A percentile compares a stretch with the other conserved stretches of the same genome.
Evolutionary conservation across 768 basidiomycete genomes (phyloP).

Genomic region (Lentinula boryana): DNA sequence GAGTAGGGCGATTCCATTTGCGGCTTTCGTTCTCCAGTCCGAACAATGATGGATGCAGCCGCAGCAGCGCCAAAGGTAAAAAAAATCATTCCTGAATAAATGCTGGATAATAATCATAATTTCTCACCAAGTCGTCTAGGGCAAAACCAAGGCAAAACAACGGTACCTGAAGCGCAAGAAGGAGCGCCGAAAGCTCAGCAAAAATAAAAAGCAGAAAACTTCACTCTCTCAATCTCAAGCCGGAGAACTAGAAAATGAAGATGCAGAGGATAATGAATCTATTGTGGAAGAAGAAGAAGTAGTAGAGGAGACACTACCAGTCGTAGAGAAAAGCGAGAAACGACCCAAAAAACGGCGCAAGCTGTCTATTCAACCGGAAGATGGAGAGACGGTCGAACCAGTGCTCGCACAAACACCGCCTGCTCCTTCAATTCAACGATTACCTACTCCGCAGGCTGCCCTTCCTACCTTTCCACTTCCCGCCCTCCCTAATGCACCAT

Average conservation of each 20-base stretch:
- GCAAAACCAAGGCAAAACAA: conserved; percentile 67
- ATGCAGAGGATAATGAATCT: conserved; percentile 17
- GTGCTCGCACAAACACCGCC: conserved; percentile 6
- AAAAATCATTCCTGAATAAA: background rate
- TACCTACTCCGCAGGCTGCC: conserved; percentile 24
- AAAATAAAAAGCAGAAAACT: conserved; percentile 11
- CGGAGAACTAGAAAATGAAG: conserved; percentile 12
- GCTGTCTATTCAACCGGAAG: conserved; percentile 18
- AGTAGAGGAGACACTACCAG: conserved; percentile 15
- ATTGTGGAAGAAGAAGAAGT: conserved; percentile 16
- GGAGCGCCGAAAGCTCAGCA: conserved; percentile 47
- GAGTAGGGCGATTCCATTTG: background rate
- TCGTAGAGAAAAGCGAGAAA: conserved; percentile 18
- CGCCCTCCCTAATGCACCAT: conserved; percentile 59
- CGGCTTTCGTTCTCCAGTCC: too few species aligned
- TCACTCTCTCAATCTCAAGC: conserved; percentile 17
- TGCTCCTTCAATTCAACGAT: conserved; percentile 1
- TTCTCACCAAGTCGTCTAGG: conserved; percentile 18
- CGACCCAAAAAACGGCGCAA: conserved; percentile 42
- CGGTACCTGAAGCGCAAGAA: conserved; percentile 72
- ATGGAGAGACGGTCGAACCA: conserved; percentile 3
- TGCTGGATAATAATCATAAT: background rate
- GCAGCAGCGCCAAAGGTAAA: background rate
- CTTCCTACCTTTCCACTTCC: conserved; percentile 72
- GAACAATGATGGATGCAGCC: background rate